Evolutionary conservation across 352 stramenopile species (phyloP), one percentile per base, ranked within the genome.

Genomic region (Blastocystis sp.): DNA sequence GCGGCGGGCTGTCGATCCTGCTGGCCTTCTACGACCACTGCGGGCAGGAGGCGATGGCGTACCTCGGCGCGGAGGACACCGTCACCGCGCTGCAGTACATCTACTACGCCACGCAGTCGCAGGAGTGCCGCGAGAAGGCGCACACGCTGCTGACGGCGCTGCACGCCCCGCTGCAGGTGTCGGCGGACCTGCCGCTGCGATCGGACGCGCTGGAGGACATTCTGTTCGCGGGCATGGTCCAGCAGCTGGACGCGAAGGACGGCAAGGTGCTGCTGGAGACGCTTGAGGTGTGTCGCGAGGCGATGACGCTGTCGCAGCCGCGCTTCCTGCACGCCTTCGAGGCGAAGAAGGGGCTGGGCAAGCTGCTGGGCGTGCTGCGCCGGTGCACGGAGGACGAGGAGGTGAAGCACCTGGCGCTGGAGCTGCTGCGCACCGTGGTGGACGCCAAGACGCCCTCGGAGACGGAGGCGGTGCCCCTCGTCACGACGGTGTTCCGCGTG

Each of bases 31-130:
- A 59, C 52, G 14, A 3, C 9, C 42, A 24, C 11, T 57, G 24
- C n/a, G 21, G 17, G 14, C n/a, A 14, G 14, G 3, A 40, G 38
- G 38, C 34, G 19, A 34, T 34, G 28, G 7, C 34, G 34, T 42
- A 40, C 45, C 14, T 40, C 19, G 3, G 14, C 19, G n/a, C 64
- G 34, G 24, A 65, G 59, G 21, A 42, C 21, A 40, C 52, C 66
- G 28, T 24, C 24, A 76, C 38, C 0, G 14, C 3, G 11, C 40
- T 76, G 42, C 66, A 76, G 52, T 21, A 57, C 34, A 48, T 54
- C n/a, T 45, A 28, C 21, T 76, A 52, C 38, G 66, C 66, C 24
- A 76, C 66, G 11, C 66, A 76, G 10, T 76, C 66, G 2, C 24
- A 34, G 10, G 40, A 76, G 38, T 76, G 66, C 48, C 66, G 38